Evolutionary conservation across 1,284 basidiomycete species (phyloP), one percentile per base, ranked within the genome.

Genomic region (Lentinula novae-zelandiae): DNA sequence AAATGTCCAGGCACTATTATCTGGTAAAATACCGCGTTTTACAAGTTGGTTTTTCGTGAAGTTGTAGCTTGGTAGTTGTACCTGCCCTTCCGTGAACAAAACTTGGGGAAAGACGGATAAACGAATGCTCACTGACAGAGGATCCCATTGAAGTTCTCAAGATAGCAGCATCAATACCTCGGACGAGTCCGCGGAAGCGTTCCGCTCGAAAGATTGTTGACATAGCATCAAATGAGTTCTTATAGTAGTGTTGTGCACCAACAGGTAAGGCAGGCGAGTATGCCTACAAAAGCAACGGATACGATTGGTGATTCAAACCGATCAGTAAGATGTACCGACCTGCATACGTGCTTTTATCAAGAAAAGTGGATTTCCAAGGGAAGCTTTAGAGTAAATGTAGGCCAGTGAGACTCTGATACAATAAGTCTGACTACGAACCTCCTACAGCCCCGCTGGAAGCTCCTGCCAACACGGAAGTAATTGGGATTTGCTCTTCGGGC

Each of bases 331-430:
- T 52, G 61, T 54, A 69, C 80, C 67, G 27, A 90, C 90, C 80
- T 99, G 96, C 88, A 98, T 96, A 52, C 96, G 86, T 6, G 96
- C 96, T 78, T 99, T 99, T 72, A 99, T 87, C 56, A 99, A 79
- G 78, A 97, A 99, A 15, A 99, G 79, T 0, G 97, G 96, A 69
- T 96, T 98, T 53, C 96, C 96, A 39, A 97, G 77, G 42, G 88
- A 84, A 0, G 95, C 95, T 93, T 64, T 8, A 60, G 46, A 40
- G n/a, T n/a, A 12, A 33, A 60, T 20, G 15, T 10, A 40, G 44
- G 61, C 27, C 60, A 49, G 42, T 39, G 12, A 34, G 61, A 60
- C 57, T 38, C 61, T 50, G 53, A 36, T 9, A 40, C 7, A 13
- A 42, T 15, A 17, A 13, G 38, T 22, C 10, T n/a, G n/a, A 20